Conservation (phyloP, 441 rosid species). For the Arabidopsis hybrid region DNA sequence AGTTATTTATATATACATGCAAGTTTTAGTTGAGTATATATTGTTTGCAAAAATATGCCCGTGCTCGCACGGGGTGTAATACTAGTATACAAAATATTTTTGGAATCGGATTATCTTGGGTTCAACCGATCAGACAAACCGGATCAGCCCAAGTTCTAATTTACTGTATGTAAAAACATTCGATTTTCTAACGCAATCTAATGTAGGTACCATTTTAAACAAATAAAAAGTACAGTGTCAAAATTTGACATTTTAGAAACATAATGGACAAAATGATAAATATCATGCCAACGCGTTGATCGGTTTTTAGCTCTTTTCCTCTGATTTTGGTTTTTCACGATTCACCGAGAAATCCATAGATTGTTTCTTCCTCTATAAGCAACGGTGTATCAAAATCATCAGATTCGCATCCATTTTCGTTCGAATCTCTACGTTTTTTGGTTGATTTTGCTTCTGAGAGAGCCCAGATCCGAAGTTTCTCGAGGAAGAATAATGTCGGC, state of each 20-base stretch:
- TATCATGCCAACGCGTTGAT: slow-evolving; percentile 32
- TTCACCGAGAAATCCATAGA: slow-evolving; percentile 6
- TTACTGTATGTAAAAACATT: no score
- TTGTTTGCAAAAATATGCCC: no score
- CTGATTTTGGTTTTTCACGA: slow-evolving; percentile 9
- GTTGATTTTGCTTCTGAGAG: slow-evolving; percentile 19
- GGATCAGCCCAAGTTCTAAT: no score
- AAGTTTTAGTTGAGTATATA: no score
- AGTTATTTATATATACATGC: no score
- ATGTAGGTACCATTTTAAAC: neutral
- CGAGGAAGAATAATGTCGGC: slow-evolving; percentile 47
- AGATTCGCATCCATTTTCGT: slow-evolving; percentile 3
- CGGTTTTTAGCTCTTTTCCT: slow-evolving; percentile 34
- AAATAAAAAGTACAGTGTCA: neutral
- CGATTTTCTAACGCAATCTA: neutral
- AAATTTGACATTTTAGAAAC: slow-evolving; percentile 20
- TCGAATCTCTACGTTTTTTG: slow-evolving; percentile 9
- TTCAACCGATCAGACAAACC: no score
- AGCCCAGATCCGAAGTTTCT: slow-evolving; percentile 40
- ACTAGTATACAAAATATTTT: no score
- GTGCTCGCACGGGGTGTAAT: no score
- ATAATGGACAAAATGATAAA: slow-evolving; percentile 31
- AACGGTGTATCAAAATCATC: slow-evolving; percentile 21
- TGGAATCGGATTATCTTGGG: no score
- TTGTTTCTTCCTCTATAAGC: slow-evolving; percentile 1